Evolutionary conservation across 345 rosid species (phyloP).

Genomic region (Gossypium longicalyx): DNA sequence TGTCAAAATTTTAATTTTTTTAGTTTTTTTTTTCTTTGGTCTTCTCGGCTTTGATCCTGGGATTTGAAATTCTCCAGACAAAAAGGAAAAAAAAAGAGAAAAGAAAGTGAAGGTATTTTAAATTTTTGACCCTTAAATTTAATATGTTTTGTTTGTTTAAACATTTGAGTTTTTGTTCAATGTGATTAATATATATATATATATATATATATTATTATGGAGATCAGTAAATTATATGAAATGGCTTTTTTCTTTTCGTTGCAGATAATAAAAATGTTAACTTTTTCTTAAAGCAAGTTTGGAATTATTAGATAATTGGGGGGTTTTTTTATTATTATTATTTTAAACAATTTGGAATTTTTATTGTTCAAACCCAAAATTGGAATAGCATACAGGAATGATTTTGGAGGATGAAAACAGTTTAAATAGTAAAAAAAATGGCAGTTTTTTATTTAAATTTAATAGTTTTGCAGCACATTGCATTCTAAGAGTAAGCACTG

Average conservation of each 20-base stretch:
- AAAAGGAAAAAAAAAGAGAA: no score
- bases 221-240: not conserved
- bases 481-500: not conserved
- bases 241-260: not conserved
- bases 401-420: not conserved
- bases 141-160: not conserved
- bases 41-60: constrained; percentile 1
- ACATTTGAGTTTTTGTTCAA: not conserved
- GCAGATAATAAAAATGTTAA: not conserved
- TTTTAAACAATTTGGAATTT: not conserved
- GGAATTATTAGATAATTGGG: not conserved
- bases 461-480: not conserved
- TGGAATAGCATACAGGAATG: not conserved
- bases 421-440: not conserved
- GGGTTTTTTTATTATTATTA: not conserved
- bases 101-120: no score
- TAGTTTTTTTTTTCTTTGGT: not conserved
- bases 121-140: not conserved
- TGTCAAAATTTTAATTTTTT: not conserved
- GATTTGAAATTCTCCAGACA: not conserved
- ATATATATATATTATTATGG: not conserved
- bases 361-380: not conserved
- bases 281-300: no score
- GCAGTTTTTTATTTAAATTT: not conserved
- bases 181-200: not conserved